Percentiles rank a stretch among this genome's conserved stretches.
phyloP scores from a whole-genome alignment of 805 yeast genomes.

The Pichia manshurica region DNA sequence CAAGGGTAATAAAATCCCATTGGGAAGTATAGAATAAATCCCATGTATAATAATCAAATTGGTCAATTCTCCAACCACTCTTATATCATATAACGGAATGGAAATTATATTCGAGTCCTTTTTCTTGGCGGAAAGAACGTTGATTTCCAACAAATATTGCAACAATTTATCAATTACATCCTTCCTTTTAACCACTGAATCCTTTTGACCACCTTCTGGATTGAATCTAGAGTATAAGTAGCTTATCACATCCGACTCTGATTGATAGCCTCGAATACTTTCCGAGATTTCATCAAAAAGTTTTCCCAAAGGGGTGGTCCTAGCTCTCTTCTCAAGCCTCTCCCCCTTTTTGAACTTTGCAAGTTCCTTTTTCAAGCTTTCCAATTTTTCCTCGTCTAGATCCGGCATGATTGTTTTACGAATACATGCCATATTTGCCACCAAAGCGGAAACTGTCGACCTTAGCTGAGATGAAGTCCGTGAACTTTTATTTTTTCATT shows the following conservation, averaged over 20 bases:
- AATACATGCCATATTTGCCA: no score
- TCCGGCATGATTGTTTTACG: background rate
- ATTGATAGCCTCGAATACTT: conserved; percentile 13
- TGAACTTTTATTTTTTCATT: background rate
- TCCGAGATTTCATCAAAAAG: conserved; percentile 26
- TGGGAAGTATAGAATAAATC: conserved; percentile 55
- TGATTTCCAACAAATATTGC: conserved; percentile 34
- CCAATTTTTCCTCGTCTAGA: conserved; percentile 9
- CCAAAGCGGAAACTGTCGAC: no score
- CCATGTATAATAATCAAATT: conserved; percentile 67
- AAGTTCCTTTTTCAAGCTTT: conserved; percentile 21
- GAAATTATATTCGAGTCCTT: conserved; percentile 37
- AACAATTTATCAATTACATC: conserved; percentile 34
- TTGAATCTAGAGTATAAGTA: conserved; percentile 8
- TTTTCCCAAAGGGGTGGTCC: conserved; percentile 30
- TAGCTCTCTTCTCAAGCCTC: conserved; percentile 19
- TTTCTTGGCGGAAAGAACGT: conserved; percentile 31
- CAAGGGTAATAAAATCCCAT: conserved; percentile 57
- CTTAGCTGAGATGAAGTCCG: background rate
- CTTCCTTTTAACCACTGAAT: conserved; percentile 11
- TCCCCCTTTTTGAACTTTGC: conserved; percentile 21
- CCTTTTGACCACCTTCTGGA: background rate
- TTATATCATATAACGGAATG: conserved; percentile 82
- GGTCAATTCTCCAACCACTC: conserved; percentile 57
- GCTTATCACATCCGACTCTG: conserved; percentile 6